Percentiles rank a stretch among this genome's conserved stretches.
phyloP scores from a whole-genome alignment of 75 land plant species.

The Ceratopteris richardii region DNA sequence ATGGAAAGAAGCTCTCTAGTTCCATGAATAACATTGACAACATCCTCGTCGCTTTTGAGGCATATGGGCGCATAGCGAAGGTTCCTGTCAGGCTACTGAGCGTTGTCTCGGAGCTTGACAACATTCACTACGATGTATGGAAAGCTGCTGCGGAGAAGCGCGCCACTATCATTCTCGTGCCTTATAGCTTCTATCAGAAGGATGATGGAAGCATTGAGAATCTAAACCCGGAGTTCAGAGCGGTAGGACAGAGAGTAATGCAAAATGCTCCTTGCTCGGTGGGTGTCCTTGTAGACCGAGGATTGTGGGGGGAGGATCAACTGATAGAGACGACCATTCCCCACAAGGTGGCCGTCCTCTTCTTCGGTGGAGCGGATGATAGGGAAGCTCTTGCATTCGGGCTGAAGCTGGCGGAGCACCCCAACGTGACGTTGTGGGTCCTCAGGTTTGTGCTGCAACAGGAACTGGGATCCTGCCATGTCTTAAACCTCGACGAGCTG shows the following conservation, averaged over 20 bases:
- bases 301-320: neutral
- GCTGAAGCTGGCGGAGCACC: slow-evolving; percentile 21
- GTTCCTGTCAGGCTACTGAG: slow-evolving; percentile 35
- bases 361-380: slow-evolving; percentile 61
- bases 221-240: slow-evolving; percentile 41
- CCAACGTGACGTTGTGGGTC: slow-evolving; percentile 25
- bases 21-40: slow-evolving; percentile 2
- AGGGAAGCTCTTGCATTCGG: slow-evolving; percentile 44
- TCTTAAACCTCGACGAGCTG: neutral
- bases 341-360: slow-evolving; percentile 32
- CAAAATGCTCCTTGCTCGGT: slow-evolving; percentile 63
- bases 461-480: neutral
- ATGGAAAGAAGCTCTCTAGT: slow-evolving; percentile 31
- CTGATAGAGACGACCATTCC: neutral
- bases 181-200: slow-evolving; percentile 31
- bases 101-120: slow-evolving; percentile 28
- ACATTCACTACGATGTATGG: slow-evolving; percentile 66
- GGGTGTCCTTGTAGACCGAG: slow-evolving; percentile 12
- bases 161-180: slow-evolving; percentile 28
- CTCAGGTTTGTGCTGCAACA: slow-evolving; percentile 20
- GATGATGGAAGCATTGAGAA: slow-evolving; percentile 45
- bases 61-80: slow-evolving; percentile 31
- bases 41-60: slow-evolving; percentile 40
- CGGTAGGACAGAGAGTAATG: slow-evolving; percentile 45
- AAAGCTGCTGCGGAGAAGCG: slow-evolving; percentile 36